A percentile compares a stretch with the other conserved stretches of the same genome.
These are phyloP conservation scores for Neurospora crassa DNA, from an alignment of 2,329 filamentous ascomycete species.

Conservation along the genomic window DNA sequence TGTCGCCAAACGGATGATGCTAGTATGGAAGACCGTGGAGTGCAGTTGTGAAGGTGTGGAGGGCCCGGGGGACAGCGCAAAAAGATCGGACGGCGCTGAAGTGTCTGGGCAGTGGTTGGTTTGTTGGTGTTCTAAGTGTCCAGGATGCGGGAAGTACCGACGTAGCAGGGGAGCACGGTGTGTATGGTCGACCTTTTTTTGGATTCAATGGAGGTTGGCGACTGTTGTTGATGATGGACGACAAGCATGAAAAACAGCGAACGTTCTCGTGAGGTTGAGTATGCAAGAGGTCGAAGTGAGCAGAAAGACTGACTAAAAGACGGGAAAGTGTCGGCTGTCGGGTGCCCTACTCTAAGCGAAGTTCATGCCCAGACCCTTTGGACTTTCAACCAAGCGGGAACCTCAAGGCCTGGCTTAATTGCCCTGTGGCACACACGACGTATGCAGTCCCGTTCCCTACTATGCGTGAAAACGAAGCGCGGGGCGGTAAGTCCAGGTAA, in stretches of 20 bases:
- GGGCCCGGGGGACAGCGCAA: background rate
- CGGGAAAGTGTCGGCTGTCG: background rate
- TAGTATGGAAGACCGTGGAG: background rate
- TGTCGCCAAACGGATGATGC: background rate
- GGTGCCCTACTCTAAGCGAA: background rate
- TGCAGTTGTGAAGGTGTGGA: background rate
- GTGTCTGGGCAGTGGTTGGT: conserved; percentile 1
- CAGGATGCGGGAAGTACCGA: background rate
- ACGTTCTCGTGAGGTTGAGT: background rate
- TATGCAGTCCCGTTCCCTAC: background rate
- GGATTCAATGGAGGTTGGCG: background rate
- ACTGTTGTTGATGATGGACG: background rate
- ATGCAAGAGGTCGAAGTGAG: background rate
- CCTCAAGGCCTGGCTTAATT: background rate
- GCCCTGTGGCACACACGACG: background rate
- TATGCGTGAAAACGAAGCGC: background rate
- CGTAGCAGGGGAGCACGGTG: background rate
- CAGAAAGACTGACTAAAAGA: background rate
- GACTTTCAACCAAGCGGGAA: background rate
- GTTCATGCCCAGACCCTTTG: background rate
- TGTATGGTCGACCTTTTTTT: background rate
- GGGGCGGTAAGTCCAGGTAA: background rate
- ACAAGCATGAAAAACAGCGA: background rate
- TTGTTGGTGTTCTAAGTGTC: background rate
- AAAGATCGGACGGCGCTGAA: background rate